Conservation (phyloP, 1,284 basidiomycete species). For the Ceratobasidium sp. region DNA sequence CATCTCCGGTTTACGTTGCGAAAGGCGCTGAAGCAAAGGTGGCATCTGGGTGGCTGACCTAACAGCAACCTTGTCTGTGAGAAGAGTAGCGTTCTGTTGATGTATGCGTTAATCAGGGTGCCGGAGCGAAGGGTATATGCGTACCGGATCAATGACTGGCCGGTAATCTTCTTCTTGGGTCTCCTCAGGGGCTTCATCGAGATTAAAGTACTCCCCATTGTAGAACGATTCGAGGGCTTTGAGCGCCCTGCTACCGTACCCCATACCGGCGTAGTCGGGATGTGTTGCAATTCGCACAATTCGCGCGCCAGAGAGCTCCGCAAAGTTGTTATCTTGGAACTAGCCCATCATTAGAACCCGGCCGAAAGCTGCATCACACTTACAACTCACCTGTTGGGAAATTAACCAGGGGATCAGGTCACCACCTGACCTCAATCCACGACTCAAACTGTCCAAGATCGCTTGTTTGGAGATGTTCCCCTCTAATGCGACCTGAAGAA, state of each 20-base stretch:
- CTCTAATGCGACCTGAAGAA: constrained; percentile 94
- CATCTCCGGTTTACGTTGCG: constrained; percentile 87
- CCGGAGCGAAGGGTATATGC: constrained; percentile 42
- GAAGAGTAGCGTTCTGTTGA: constrained; percentile 55
- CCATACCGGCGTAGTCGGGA: constrained; percentile 96
- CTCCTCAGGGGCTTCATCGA: constrained; percentile 67
- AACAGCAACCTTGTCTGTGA: constrained; percentile 76
- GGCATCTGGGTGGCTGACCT: constrained; percentile 85
- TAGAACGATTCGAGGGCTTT: constrained; percentile 90
- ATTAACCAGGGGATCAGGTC: constrained; percentile 99
- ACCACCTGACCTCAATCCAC: constrained; percentile 84
- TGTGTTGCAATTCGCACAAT: constrained; percentile 96
- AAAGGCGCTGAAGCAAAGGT: constrained; percentile 88
- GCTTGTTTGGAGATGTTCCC: constrained; percentile 88
- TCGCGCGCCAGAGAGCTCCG: constrained; percentile 87
- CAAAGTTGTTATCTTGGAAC: constrained; percentile 97
- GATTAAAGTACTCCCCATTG: constrained; percentile 87
- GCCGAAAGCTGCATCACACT: not conserved
- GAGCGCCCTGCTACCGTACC: constrained; percentile 93
- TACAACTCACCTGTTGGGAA: constrained; percentile 70
- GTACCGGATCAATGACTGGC: constrained; percentile 64
- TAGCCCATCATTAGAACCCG: constrained; percentile 43
- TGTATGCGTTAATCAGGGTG: not conserved
- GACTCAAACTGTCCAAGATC: constrained; percentile 83
- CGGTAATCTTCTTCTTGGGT: constrained; percentile 56